These are phyloP conservation scores for Drechslerella dactyloides DNA, from an alignment of 2,329 filamentous ascomycete genomes.

Conservation along the genomic window DNA sequence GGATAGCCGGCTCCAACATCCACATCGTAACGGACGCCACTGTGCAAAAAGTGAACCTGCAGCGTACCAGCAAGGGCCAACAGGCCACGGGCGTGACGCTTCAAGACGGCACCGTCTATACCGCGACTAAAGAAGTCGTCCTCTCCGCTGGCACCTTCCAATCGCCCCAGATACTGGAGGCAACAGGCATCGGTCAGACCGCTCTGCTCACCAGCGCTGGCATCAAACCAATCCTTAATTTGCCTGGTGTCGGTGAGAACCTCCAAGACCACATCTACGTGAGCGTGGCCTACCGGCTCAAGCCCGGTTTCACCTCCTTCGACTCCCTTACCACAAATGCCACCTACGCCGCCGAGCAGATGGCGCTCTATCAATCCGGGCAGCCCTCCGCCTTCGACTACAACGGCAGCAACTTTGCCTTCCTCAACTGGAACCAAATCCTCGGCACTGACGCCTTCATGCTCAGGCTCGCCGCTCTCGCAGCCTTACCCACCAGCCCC, in stretches of 20 bases:
- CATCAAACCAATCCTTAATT: slow-evolving; percentile 65
- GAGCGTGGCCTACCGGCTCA: slow-evolving; percentile 76
- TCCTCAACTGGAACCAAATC: slow-evolving; percentile 94
- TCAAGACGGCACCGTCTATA: slow-evolving; percentile 61
- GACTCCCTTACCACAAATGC: slow-evolving; percentile 69
- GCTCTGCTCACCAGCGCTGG: slow-evolving; percentile 64
- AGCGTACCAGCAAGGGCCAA: slow-evolving; percentile 41
- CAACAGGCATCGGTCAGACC: slow-evolving; percentile 66
- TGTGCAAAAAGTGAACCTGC: slow-evolving; percentile 80
- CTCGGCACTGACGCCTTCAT: slow-evolving; percentile 73
- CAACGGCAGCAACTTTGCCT: slow-evolving; percentile 73
- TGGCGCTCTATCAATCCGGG: slow-evolving; percentile 38
- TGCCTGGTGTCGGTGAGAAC: slow-evolving; percentile 68
- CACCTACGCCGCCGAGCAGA: slow-evolving; percentile 43
- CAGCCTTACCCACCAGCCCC: slow-evolving; percentile 17
- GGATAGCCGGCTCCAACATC: slow-evolving; percentile 65
- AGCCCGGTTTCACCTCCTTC: slow-evolving; percentile 76
- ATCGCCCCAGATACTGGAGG: slow-evolving; percentile 72
- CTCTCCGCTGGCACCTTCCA: slow-evolving; percentile 81
- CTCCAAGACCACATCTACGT: slow-evolving; percentile 68
- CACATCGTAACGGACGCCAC: slow-evolving; percentile 86
- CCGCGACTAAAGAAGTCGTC: slow-evolving; percentile 72
- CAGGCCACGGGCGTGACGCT: slow-evolving; percentile 65
- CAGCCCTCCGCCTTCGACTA: slow-evolving; percentile 56
- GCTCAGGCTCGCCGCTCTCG: slow-evolving; percentile 7